These are phyloP conservation scores for Quercus suber DNA, from an alignment of 306 rosid genomes.

Conservation along the genomic window DNA sequence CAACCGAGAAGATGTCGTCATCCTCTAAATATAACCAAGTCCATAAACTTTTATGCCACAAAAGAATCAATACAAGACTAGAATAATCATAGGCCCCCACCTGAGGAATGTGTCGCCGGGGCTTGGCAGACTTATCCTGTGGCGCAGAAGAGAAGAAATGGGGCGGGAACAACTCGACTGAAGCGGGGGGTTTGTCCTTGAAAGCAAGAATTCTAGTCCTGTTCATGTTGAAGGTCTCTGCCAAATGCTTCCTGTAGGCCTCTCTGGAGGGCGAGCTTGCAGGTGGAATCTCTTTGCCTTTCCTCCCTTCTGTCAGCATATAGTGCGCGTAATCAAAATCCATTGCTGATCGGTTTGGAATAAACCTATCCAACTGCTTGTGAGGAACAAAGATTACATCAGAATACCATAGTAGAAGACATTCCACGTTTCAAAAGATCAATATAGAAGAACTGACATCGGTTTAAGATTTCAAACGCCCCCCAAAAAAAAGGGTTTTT, in stretches of 20 bases:
- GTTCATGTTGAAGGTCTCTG: slow-evolving; percentile 71
- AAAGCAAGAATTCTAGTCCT: slow-evolving; percentile 71
- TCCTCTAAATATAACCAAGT: neutral
- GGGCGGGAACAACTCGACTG: slow-evolving; percentile 53
- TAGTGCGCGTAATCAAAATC: slow-evolving; percentile 47
- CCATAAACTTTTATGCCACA: neutral
- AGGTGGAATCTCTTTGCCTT: slow-evolving; percentile 54
- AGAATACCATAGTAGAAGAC: neutral
- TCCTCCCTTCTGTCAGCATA: slow-evolving; percentile 47
- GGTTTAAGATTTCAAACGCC: neutral
- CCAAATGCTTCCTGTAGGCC: slow-evolving; percentile 62
- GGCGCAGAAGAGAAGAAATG: slow-evolving; percentile 30
- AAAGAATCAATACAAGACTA: neutral
- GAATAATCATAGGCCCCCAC: slow-evolving; percentile 23
- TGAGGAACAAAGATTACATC: neutral
- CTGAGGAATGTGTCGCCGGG: slow-evolving; percentile 70
- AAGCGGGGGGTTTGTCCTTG: slow-evolving; percentile 77
- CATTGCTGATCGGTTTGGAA: slow-evolving; percentile 53
- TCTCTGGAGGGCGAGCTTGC: slow-evolving; percentile 53
- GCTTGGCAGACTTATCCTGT: slow-evolving; percentile 38
- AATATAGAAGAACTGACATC: neutral
- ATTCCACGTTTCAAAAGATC: neutral
- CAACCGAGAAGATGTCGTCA: too few relatives aligned
- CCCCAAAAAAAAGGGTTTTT: neutral
- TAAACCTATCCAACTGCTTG: slow-evolving; percentile 49